These are phyloP conservation scores for Colletotrichum sp. DNA, from an alignment of 2,329 filamentous ascomycete species.

Conservation along the genomic window DNA sequence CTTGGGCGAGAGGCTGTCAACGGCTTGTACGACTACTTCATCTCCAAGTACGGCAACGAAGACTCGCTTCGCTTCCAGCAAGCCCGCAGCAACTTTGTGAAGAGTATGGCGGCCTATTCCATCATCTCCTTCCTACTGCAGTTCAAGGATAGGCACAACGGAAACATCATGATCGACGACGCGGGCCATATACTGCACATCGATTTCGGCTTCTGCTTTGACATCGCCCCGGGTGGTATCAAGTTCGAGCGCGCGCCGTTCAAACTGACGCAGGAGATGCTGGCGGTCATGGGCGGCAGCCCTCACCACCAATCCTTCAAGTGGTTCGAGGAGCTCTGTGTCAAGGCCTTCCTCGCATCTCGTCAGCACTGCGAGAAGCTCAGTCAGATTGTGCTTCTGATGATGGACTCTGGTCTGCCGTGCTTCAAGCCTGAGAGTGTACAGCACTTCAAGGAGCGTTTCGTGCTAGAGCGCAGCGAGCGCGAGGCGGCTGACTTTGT, in stretches of 20 bases:
- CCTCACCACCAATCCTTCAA: conserved; percentile 87
- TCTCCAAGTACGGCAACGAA: conserved; percentile 96
- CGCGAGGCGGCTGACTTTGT: conserved; percentile 95
- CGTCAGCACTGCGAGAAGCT: conserved; percentile 89
- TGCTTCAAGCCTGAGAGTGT: conserved; percentile 98
- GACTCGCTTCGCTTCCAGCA: conserved; percentile 95
- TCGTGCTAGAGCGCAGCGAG: conserved; percentile 91
- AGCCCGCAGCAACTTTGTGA: conserved; percentile 96
- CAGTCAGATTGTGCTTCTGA: conserved; percentile 86
- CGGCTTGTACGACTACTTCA: conserved; percentile 96
- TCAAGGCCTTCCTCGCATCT: conserved; percentile 92
- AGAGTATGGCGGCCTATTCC: conserved; percentile 98
- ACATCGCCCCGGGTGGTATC: conserved; percentile 95
- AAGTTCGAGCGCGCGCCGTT: conserved; percentile 98
- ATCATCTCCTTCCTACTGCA: conserved; percentile 96
- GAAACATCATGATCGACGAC: conserved; percentile 99
- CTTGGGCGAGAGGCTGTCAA: conserved; percentile 97
- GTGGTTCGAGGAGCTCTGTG: conserved; percentile 94
- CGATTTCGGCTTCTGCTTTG: conserved; percentile 99
- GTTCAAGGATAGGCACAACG: conserved; percentile 99
- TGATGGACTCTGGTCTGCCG: conserved; percentile 94
- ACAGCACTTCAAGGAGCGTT: conserved; percentile 88
- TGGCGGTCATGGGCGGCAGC: conserved; percentile 96
- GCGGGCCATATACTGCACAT: conserved; percentile 97
- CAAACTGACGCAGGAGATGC: conserved; percentile 97